Base-by-base conservation (phyloP, 257 asterid species). In the Linderniella brevidens region DNA sequence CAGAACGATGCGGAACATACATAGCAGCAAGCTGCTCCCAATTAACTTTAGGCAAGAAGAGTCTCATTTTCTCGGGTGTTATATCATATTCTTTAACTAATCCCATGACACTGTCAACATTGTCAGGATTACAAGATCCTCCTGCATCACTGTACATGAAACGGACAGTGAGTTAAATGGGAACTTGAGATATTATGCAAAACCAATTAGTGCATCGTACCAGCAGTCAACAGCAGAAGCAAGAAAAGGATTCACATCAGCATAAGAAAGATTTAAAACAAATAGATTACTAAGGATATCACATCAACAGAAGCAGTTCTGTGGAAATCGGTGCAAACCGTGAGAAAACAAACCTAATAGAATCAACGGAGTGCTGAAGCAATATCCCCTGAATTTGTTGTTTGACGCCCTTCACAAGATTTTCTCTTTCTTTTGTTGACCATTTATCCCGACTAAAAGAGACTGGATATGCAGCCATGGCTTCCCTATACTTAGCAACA, bases 341-440 rank as follows among this genome's bases (percentile, higher is more conserved):
- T 25, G 46, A 59, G 37, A 58, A 65, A 69, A 25, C 32, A 25
- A 25, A 81, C 98, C 94, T 62, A 54, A 67, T 64, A 35, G 62
- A 43, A 60, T 76, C 80, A 50, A 84, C 65, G 9, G 87, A 81
- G 52, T 64, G 79, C 58, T 69, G 78, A 35, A 81, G 74, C 70
- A 90, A 61, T 76, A 69, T 69, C 65, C 61, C 80, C 75, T 90
- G 96, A 64, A 78, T 72, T 67, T 81, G 96, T 55, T 90, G 99
- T 66, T 64, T 85, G 58, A 90, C 66, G 49, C 99, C 99, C 64
- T 81, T 75, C 17, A 63, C 58, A 52, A 90, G 85, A 52, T 75
- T 85, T 59, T 71, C 78, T n/a, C 48, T 66, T 63, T 85, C 96
- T 66, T 75, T 78, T 52, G 73, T 73, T 41, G 96, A 69, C 99